Base-by-base conservation (phyloP, 139 green algal species). In the Chlorella sp. region DNA sequence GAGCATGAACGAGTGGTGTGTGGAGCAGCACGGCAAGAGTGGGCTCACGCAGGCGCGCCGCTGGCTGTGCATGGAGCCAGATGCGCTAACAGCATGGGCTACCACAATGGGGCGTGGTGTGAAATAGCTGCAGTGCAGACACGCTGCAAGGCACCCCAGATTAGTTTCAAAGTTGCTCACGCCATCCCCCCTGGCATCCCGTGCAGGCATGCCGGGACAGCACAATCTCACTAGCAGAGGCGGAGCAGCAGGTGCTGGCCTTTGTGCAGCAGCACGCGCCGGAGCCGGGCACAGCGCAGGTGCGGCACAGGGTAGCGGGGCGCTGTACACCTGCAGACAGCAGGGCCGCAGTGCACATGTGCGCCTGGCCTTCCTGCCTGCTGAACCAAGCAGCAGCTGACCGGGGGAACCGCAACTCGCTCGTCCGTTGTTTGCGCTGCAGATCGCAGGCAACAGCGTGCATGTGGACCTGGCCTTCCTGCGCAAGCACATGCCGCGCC, bases 1-100 rank as follows among this genome's bases (percentile, higher is more conserved):
- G 6, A 39, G n/a, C 67, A 99, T 99, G 96, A 98, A 98, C 85
- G 94, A 92, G 1, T 99, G 96, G 96, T 98, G 94, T 85, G 85
- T 90, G 39, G 91, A 98, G 87, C 93, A 99, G 86, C 96, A 99
- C 82, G 90, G 82, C 72, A 92, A 85, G 34, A 94, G 87, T 55
- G 93, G 89, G 3, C 87, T 95, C 23, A 92, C 83, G 32, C 63
- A 92, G 41, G 44, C 62, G 84, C 21, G 28, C 63, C 26, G 63
- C 63, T 69, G 63, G 16, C 44, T 51, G 44, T 51, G 44, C 44
- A 16, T 51, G 44, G 7, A 51, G 44, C 7, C 44, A 51, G 44
- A 28, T n/a, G 62, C n/a, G n/a, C n/a, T n/a, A n/a, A n/a, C n/a
- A n/a, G n/a, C n/a, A n/a, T n/a, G n/a, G n/a, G n/a, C n/a, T n/a